Evolutionary conservation across 352 stramenopile genomes (phyloP), one percentile per base, ranked within the genome.

Genomic region (Globisporangium cystogenes): DNA sequence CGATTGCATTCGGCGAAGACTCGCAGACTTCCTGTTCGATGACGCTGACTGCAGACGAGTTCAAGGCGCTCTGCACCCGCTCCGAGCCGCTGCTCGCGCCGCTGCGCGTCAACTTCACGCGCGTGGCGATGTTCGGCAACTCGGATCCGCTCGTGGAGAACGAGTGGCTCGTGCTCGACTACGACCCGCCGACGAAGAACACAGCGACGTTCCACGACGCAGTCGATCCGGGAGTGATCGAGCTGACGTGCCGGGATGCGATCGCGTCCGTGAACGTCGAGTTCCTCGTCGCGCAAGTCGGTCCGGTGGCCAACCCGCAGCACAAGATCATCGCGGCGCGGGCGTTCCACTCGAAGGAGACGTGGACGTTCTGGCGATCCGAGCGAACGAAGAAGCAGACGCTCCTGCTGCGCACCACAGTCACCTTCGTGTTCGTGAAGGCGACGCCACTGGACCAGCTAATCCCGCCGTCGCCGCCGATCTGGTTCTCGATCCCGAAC

Each of bases 401-500:
- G 21, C 74, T 65, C 47, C 11, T 74, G 21, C 23, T 77, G 12
- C 63, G 57, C 24, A 71, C 62, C 31, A 75, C 48, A 1, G 68
- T 76, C 26, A 71, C 40, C 14, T 81, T 72, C 48, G 65, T 72
- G 18, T 33, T 27, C 4, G 60, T 74, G 7, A 24, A 55, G 39
- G 45, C 52, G 14, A 51, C 51, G 3, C 43, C 54, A 35, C 27
- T 73, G 5, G 62, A 75, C 27, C 48, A 67, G 20, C 62, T 74
- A 26, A 67, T 76, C 39, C 68, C 68, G 1, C 60, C 58, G n/a
- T 51, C 70, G 8, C 70, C 70, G 18, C 57, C 65, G 18, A 60
- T 81, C 20, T 81, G 70, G 70, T 81, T 81, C 33, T 70, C 70
- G n/a, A 81, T 81, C 51, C 68, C 68, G 7, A 77, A 51, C 53